Evolutionary conservation across 257 asterid species (phyloP), one percentile per base, ranked within the genome.

Genomic region (Schizonepeta tenuifolia): DNA sequence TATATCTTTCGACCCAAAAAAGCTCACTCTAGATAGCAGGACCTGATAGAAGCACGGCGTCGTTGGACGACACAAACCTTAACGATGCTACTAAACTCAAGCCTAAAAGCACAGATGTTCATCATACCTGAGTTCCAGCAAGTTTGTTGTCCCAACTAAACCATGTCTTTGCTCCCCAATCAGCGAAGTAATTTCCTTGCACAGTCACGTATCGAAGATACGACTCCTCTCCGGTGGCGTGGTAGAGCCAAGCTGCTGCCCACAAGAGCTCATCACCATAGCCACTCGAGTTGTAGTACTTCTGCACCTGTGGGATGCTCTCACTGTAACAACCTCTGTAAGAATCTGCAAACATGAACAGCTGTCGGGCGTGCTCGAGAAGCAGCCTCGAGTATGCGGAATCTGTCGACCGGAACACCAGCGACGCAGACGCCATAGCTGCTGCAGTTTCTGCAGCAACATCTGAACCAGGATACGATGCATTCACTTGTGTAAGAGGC

Each of bases 401-500:
- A 49, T 85, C 55, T n/a, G 65, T 78, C 4, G 81, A 70, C 66
- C 74, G 66, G 78, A 84, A 87, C 4, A 84, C 93, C 33, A 89
- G 72, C 7, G 93, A 89, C 7, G 93, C 86, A 22, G 93, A 78
- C 0, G 96, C 93, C 88, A 87, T 68, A 12, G 96, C 93, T 20
- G 96, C 93, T 4, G 96, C 90, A 36, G 91, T 85, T 80, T 89
- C 96, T n/a, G 93, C 96, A 11, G 88, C 87, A 41, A 89, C 85
- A 2, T 89, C 96, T 17, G 96, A 70, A 11, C 93, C 93, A 0
- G 96, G 96, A 71, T 76, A 54, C 0, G 93, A 69, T 20, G 59
- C 20, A n/a, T 89, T 87, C 40, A 89, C 78, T 71, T 84, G 87
- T 0, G 72, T 70, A 5, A 87, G 57, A 9, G 91, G 88, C 70